These are phyloP conservation scores for Saraca asoca DNA, from an alignment of 331 rosid genomes.

Conservation along the genomic window DNA sequence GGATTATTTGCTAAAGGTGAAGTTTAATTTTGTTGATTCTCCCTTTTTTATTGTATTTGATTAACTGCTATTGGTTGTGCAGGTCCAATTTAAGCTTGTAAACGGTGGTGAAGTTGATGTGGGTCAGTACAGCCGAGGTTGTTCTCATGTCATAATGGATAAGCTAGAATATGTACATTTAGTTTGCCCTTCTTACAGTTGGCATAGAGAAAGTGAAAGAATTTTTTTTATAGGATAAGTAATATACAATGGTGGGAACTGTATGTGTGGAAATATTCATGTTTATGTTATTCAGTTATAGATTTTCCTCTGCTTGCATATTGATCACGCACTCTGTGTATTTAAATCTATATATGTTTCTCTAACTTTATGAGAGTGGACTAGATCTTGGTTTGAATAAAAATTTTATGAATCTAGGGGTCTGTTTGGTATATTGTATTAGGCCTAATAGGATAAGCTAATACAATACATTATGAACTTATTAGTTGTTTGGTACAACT, in stretches of 20 bases:
- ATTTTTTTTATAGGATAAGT: neutral
- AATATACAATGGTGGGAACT: neutral
- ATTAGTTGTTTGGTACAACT: too few species aligned
- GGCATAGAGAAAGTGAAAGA: neutral
- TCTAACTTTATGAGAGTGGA: too few species aligned
- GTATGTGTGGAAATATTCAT: conserved; percentile 16
- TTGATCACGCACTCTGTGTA: conserved; percentile 8
- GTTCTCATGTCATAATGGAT: conserved; percentile 80
- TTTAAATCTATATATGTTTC: neutral
- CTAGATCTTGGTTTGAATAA: conserved; percentile 10
- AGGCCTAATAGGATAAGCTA: too few species aligned
- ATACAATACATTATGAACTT: too few species aligned
- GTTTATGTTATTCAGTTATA: neutral
- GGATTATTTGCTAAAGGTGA: neutral
- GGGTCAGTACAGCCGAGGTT: conserved; percentile 54
- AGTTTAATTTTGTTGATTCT: neutral
- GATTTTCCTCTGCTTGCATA: conserved; percentile 16
- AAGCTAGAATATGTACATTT: conserved; percentile 56
- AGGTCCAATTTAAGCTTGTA: conserved; percentile 76
- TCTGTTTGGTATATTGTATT: too few species aligned
- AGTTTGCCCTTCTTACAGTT: neutral
- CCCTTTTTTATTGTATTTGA: neutral
- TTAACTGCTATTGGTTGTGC: conserved; percentile 8
- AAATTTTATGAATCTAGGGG: neutral
- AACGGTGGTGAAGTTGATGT: conserved; percentile 77